Evolutionary conservation across 495 filamentous ascomycete species (phyloP), one percentile per base, ranked within the genome.

Genomic region (Penicillium canariense): DNA sequence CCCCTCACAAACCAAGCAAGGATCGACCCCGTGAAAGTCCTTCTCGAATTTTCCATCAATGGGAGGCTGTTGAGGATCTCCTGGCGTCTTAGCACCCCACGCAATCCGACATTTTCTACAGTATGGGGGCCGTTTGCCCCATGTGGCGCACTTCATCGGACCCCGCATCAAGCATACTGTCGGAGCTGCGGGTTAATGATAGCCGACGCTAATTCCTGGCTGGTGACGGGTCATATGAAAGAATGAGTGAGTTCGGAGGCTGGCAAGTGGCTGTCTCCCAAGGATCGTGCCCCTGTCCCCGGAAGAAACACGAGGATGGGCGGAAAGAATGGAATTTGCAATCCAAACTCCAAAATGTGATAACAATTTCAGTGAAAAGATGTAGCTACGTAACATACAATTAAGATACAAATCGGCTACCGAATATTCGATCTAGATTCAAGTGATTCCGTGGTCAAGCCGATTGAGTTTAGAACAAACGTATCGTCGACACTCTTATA

Each of bases 31-130:
- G 23, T 14, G 15, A 50, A 28, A 38, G 35, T 35, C 35, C 30
- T 43, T 17, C 9, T 30, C n/a, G n/a, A n/a, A 48, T 60, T 53
- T 56, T 49, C 58, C 58, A 34, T 60, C 58, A 60, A 60, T 60
- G 4, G 27, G 31, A 43, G 6, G 42, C 23, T 12, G 6, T 23
- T 4, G 2, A 25, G 22, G 20, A 27, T 14, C 10, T 14, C 1
- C 2, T 15, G 9, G 1, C 23, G n/a, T 25, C 8, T 10, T 10
- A 14, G 28, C 3, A 18, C 0, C 9, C n/a, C 26, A 25, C 8
- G 43, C 20, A n/a, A 8, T 30, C 26, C 6, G 4, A 20, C 5
- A 18, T 28, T 6, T 12, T 6, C 30, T 6, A 6, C 12, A 6
- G 12, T 32, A 32, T 32, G 30, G 30, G 30, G 30, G 30, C 12